phyloP scores from a whole-genome alignment of 768 basidiomycete genomes.

The Melanogaster broomeanus region DNA sequence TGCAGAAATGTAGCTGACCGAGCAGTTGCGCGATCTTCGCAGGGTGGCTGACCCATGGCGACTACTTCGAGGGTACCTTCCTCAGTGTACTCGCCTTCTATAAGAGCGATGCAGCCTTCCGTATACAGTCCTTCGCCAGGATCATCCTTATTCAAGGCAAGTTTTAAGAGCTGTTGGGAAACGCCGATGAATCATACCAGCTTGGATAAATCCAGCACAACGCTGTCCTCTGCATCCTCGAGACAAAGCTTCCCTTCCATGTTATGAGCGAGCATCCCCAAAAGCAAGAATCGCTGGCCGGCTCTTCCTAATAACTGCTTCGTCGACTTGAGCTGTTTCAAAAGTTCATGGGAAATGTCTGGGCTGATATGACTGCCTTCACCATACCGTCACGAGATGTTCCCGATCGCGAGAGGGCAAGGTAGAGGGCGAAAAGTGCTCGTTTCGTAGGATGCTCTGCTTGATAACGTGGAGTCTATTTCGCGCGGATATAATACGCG shows the following conservation, averaged over 20 bases:
- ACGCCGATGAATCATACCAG: slow-evolving; percentile 48
- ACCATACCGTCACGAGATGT: slow-evolving; percentile 80
- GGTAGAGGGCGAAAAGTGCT: slow-evolving; percentile 97
- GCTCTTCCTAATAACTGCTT: slow-evolving; percentile 93
- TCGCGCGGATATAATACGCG: slow-evolving; percentile 75
- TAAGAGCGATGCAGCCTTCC: slow-evolving; percentile 91
- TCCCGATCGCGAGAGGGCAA: slow-evolving; percentile 86
- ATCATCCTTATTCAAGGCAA: slow-evolving; percentile 55
- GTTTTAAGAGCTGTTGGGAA: slow-evolving; percentile 2
- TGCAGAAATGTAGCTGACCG: slow-evolving; percentile 48
- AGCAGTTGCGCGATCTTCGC: slow-evolving; percentile 83
- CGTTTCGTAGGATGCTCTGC: slow-evolving; percentile 91
- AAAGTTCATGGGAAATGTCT: slow-evolving; percentile 16
- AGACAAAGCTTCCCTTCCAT: slow-evolving; percentile 90
- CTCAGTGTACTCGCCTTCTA: slow-evolving; percentile 96
- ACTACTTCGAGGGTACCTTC: slow-evolving; percentile 86
- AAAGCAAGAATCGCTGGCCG: slow-evolving; percentile 86
- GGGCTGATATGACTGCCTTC: slow-evolving; percentile 10
- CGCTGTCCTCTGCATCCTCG: slow-evolving; percentile 91
- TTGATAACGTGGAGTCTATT: slow-evolving; percentile 89
- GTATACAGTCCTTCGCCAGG: slow-evolving; percentile 96
- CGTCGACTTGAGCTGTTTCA: slow-evolving; percentile 81
- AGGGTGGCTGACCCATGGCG: slow-evolving; percentile 97
- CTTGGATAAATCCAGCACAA: slow-evolving; percentile 85
- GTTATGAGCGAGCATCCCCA: slow-evolving; percentile 89